Evolutionary conservation across 2,329 filamentous ascomycete genomes (phyloP).

Genomic region (Leptographium flavum): DNA sequence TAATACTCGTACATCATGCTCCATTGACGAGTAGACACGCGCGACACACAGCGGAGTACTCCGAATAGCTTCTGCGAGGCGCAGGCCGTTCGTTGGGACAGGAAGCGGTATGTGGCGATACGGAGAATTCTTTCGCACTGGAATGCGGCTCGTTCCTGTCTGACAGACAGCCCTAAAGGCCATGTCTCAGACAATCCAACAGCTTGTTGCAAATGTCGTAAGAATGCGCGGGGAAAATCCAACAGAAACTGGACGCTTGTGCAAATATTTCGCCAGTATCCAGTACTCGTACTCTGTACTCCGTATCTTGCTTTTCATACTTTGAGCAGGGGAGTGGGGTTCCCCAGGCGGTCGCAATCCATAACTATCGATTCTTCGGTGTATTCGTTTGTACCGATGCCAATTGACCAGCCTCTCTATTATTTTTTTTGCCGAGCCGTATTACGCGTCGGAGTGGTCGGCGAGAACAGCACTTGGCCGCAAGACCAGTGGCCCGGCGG

Average conservation of each 20-base stretch:
- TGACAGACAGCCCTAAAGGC: not conserved
- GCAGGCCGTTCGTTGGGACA: not conserved
- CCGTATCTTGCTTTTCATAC: too few relatives aligned
- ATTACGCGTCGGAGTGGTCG: not conserved
- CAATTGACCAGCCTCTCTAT: not conserved
- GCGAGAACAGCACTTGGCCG: not conserved
- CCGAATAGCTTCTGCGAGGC: not conserved
- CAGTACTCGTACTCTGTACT: too few relatives aligned
- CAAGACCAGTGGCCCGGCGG: not conserved
- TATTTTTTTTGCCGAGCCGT: not conserved
- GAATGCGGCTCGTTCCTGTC: not conserved
- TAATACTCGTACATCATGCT: too few relatives aligned
- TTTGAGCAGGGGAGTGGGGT: too few relatives aligned
- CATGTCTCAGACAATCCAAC: not conserved
- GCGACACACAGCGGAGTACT: too few relatives aligned
- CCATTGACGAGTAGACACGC: too few relatives aligned
- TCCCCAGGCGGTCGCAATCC: too few relatives aligned
- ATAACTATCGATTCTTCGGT: too few relatives aligned
- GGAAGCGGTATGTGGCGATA: not conserved
- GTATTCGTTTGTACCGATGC: not conserved
- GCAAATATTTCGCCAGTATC: too few relatives aligned
- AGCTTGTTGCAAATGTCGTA: not conserved
- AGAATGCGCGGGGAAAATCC: not conserved
- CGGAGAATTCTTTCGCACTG: not conserved
- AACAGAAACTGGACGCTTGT: not conserved